Base-by-base conservation (phyloP, 495 filamentous ascomycete genomes). In the Hypoxylon subgilvum region DNA sequence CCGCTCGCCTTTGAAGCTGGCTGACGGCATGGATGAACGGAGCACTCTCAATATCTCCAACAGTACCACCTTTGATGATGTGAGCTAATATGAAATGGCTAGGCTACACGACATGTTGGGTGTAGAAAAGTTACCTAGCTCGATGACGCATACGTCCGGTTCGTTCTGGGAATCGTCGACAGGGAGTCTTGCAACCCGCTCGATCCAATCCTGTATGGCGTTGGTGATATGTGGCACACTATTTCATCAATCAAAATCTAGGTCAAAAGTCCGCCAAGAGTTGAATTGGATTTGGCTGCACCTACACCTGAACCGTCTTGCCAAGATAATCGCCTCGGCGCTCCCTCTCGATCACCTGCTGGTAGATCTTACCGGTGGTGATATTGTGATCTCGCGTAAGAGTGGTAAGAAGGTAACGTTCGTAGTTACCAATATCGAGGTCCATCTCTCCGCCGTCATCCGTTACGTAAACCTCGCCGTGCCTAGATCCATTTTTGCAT, bases 351-450 rank as follows among this genome's bases (percentile, higher is more conserved):
- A 96, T 93, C 16, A 97, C 94, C 57, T 87, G 82, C 68, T 90
- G 79, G 74, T 96, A 97, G 56, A 97, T 88, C 79, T 97, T 97
- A 56, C 94, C 94, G 7, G 92, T 96, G 17, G 92, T 97, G 73
- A 97, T 94, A 69, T 96, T 96, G 75, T 90, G 88, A 52, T 94
- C 89, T 14, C 84, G 76, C 4, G 81, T 87, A 19, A 96, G 81
- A 7, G 86, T 87, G 49, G 89, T 80, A 40, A 57, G 63, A 6
- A 78, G 70, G 25, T 79, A 79, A 16, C 91, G 81, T 74, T 97
- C 93, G 72, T 98, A 98, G 76, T 97, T 97, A 34, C 94, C 94
- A 14, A 98, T 82, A 72, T 98, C 94, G 8, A 98, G 82, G 73
- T 98, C 94, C 43, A 86, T 84, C 74, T 96, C 91, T 48, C 87